Evolutionary conservation across 2,329 filamentous ascomycete genomes (phyloP).

Genomic region (Penicillium verrucosum): DNA sequence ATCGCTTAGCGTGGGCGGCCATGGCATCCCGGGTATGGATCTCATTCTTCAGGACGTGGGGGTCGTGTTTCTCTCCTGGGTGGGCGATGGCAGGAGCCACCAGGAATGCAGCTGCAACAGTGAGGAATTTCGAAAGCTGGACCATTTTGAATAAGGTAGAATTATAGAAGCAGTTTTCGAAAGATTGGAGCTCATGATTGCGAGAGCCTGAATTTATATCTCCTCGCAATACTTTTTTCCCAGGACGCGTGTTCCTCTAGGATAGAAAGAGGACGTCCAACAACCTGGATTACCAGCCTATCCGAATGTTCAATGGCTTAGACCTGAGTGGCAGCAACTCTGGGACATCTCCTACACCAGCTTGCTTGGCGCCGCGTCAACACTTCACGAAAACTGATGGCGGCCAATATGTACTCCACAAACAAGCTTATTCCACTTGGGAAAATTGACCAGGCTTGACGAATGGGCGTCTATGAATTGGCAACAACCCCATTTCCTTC

Average conservation of each 20-base stretch:
- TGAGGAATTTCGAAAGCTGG: constrained; percentile 28
- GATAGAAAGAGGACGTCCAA: too few relatives aligned
- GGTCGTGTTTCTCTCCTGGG: constrained; percentile 33
- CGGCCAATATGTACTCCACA: constrained; percentile 3
- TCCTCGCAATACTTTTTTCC: too few relatives aligned
- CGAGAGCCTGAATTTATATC: constrained; percentile 1
- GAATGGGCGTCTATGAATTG: not conserved
- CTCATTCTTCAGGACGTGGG: constrained; percentile 28
- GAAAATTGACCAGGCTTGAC: not conserved
- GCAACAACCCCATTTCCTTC: not conserved
- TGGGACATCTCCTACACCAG: not conserved
- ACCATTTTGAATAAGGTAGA: constrained; percentile 12
- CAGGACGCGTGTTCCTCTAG: too few relatives aligned
- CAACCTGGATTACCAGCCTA: not conserved
- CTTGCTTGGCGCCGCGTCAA: constrained; percentile 18
- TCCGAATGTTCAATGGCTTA: not conserved
- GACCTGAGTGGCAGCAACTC: not conserved
- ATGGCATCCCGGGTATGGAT: constrained; percentile 27
- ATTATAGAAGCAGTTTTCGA: too few relatives aligned
- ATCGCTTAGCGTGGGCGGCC: constrained; percentile 24
- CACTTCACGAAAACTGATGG: not conserved
- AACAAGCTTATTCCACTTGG: constrained; percentile 16
- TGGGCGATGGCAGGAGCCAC: constrained; percentile 29
- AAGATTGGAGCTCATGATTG: not conserved
- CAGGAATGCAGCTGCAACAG: constrained; percentile 29